Evolutionary conservation across 192 early-diverging fungal genomes (phyloP).

Genomic region (Coemansia asiatica): DNA sequence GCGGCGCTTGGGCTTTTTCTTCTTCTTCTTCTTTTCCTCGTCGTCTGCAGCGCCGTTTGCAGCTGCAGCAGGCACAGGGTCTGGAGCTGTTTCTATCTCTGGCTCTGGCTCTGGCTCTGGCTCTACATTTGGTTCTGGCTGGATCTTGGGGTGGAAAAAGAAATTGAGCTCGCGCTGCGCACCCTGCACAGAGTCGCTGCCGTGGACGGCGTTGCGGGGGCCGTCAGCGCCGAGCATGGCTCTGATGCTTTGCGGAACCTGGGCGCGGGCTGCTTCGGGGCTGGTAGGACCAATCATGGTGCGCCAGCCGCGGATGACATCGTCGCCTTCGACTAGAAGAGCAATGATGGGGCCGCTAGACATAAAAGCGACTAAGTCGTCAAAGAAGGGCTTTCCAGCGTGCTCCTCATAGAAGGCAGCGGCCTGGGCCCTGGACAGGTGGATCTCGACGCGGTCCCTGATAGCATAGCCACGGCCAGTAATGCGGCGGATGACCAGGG

Average conservation of each 20-base stretch:
- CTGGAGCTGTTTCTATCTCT: neutral
- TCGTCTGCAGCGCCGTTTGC: constrained; percentile 5
- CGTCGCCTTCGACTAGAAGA: constrained; percentile 53
- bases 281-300: constrained; percentile 58
- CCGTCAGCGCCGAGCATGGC: constrained; percentile 51
- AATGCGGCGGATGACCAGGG: constrained; percentile 40
- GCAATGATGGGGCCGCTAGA: constrained; percentile 56
- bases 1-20: constrained; percentile 43
- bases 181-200: constrained; percentile 54
- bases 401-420: constrained; percentile 53
- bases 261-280: constrained; percentile 27
- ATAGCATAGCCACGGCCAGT: constrained; percentile 49
- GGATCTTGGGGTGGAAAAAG: constrained; percentile 48
- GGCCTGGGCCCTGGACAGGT: constrained; percentile 45
- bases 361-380: constrained; percentile 44
- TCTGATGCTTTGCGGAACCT: constrained; percentile 51
- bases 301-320: constrained; percentile 57
- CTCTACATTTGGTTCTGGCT: constrained; percentile 11
- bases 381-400: constrained; percentile 40
- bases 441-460: constrained; percentile 38
- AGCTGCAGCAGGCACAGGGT: neutral
- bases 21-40: constrained; percentile 37
- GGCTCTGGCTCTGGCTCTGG: neutral
- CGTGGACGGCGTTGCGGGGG: constrained; percentile 59
- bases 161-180: constrained; percentile 49